phyloP scores from a whole-genome alignment of 2,329 filamentous ascomycete species.

The Rhinocladiella similis region DNA sequence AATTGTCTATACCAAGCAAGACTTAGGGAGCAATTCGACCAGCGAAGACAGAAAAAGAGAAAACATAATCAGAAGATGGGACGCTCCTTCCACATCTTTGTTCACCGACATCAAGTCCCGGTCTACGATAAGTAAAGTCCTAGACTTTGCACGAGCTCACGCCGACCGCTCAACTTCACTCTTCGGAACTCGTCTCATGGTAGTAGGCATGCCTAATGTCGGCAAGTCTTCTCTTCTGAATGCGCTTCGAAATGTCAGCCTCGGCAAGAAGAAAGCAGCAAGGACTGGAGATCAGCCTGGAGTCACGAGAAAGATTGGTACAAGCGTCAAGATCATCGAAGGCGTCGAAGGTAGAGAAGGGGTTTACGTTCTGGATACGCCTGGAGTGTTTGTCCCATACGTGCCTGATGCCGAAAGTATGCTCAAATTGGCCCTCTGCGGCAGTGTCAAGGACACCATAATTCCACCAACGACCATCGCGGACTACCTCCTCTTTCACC shows the following conservation, averaged over 20 bases:
- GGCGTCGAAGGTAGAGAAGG: slow-evolving; percentile 56
- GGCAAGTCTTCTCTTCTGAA: slow-evolving; percentile 97
- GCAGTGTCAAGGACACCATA: slow-evolving; percentile 86
- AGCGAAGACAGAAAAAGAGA: slow-evolving; percentile 46
- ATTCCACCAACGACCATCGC: slow-evolving; percentile 75
- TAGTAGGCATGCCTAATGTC: slow-evolving; percentile 97
- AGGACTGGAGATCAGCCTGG: slow-evolving; percentile 84
- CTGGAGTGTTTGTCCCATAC: slow-evolving; percentile 93
- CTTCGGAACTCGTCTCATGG: slow-evolving; percentile 79
- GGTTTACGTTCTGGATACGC: slow-evolving; percentile 87
- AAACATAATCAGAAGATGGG: slow-evolving; percentile 55
- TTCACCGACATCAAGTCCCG: slow-evolving; percentile 54
- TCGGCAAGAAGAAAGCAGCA: slow-evolving; percentile 69
- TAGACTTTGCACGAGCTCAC: slow-evolving; percentile 53
- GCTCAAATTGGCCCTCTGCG: slow-evolving; percentile 90
- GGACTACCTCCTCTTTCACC: slow-evolving; percentile 83
- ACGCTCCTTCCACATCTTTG: slow-evolving; percentile 52
- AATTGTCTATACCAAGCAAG: slow-evolving; percentile 87
- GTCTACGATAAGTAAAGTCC: slow-evolving; percentile 47
- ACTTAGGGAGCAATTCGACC: slow-evolving; percentile 60
- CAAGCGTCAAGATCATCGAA: slow-evolving; percentile 77
- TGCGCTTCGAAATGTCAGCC: slow-evolving; percentile 69
- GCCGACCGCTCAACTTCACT: slow-evolving; percentile 55
- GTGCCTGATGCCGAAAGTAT: slow-evolving; percentile 82
- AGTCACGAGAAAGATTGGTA: slow-evolving; percentile 81